Base-by-base conservation (phyloP, 331 rosid genomes). In the Telfairia occidentalis region DNA sequence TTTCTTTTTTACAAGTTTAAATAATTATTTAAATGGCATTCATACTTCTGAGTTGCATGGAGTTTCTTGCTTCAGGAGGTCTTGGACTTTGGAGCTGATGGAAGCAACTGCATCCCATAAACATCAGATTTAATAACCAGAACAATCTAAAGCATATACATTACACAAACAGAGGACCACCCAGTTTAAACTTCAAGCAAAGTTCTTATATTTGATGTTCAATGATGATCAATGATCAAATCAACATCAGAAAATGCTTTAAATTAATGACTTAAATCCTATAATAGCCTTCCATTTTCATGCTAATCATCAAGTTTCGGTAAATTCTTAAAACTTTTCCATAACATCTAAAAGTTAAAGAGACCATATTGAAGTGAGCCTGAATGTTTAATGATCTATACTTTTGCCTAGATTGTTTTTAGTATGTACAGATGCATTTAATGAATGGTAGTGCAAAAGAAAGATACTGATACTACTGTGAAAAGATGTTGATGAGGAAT, bases 31-130 rank as follows among this genome's bases (percentile, higher is more conserved):
- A 49, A 50, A 77, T 58, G 58, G 60, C 82, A 80, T 38, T 48
- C 13, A 65, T 78, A 82, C 38, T 71, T 23, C 5, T 54, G 78
- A 58, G 38, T 80, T 58, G 29, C 61, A 29, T 10, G 24, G 75
- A 77, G 77, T 81, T 64, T 58, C 77, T 78, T 42, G 69, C 80
- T 80, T 88, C 81, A 91, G 2, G 82, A 79, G 54, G 89, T 50
- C 85, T 95, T 95, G 64, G 96, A 79, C 79, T 92, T 92, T 38
- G 80, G 77, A 0, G 93, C 85, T 19, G 93, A 81, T n/a, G 99
- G 97, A 78, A 92, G 96, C 86, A 91, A 86, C 99, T 95, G 89
- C 88, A 85, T 72, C 43, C 52, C 35, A 79, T 43, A 74, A 85
- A 69, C 81, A 80, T 74, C 30, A 63, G 60, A 37, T 52, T 48